phyloP scores from a whole-genome alignment of 257 asterid genomes.

The Lycium barbarum region DNA sequence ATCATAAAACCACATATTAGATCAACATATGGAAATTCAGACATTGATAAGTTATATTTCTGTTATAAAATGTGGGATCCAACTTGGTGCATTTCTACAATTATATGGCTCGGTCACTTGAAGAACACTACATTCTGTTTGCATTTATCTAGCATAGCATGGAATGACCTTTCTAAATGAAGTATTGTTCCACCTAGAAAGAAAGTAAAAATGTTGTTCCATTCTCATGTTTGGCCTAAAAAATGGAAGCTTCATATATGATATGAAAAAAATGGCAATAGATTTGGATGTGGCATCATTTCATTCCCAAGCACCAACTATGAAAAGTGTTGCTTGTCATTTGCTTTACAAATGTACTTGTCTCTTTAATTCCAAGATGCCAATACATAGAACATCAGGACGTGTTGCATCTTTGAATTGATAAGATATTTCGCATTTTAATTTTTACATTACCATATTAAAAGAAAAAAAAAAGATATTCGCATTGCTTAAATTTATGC shows the following conservation, averaged over 20 bases:
- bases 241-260: neutral
- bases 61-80: constrained; percentile 23
- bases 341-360: neutral
- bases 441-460: neutral
- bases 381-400: constrained; percentile 26
- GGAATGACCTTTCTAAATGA: neutral
- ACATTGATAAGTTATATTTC: neutral
- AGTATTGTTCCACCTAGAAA: neutral
- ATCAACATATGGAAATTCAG: constrained; percentile 13
- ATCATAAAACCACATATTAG: constrained; percentile 24
- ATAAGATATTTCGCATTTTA: neutral
- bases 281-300: neutral
- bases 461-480: neutral
- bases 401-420: neutral
- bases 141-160: neutral
- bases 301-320: neutral
- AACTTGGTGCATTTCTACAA: neutral
- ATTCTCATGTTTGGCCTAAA: constrained; percentile 13
- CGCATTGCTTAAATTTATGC: neutral
- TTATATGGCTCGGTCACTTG: neutral
- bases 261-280: neutral
- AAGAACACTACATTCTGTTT: neutral
- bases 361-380: constrained; percentile 32
- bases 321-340: neutral
- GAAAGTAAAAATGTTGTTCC: neutral